Evolutionary conservation across 257 asterid genomes (phyloP).

Genomic region (Verbascum thapsus): DNA sequence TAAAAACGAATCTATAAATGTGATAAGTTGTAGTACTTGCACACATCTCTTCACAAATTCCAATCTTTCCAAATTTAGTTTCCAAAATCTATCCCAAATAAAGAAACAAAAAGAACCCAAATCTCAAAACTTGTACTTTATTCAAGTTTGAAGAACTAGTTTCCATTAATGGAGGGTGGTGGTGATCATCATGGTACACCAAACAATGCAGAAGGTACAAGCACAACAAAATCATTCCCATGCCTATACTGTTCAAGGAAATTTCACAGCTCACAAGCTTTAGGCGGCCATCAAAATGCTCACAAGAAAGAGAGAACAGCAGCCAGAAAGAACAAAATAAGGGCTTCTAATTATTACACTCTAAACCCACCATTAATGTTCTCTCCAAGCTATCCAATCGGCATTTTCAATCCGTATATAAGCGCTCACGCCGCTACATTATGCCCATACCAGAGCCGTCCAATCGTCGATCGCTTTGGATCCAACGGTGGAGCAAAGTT

Average conservation of each 20-base stretch:
- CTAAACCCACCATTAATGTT: slow-evolving; percentile 40
- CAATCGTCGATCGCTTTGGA: slow-evolving; percentile 34
- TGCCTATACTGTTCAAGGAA: slow-evolving; percentile 59
- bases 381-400: slow-evolving; percentile 52
- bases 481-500: slow-evolving; percentile 43
- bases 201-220: slow-evolving; percentile 38
- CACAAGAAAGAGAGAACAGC: slow-evolving; percentile 71
- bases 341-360: slow-evolving; percentile 8
- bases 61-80: slow-evolving; percentile 40
- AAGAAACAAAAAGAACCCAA: no score
- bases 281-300: slow-evolving; percentile 73
- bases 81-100: slow-evolving; percentile 32
- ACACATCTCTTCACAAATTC: slow-evolving; percentile 43
- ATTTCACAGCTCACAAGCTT: slow-evolving; percentile 68
- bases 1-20: neutral
- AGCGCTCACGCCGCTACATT: slow-evolving; percentile 53
- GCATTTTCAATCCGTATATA: slow-evolving; percentile 55
- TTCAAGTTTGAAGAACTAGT: no score
- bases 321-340: slow-evolving; percentile 54
- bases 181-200: slow-evolving; percentile 29
- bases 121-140: no score
- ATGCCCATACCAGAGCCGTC: slow-evolving; percentile 40
- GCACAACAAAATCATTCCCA: slow-evolving; percentile 46
- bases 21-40: slow-evolving; percentile 8
- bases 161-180: slow-evolving; percentile 47